Evolutionary conservation across 2,329 filamentous ascomycete genomes (phyloP), one percentile per base, ranked within the genome.

Genomic region (Escovopsis sp.): DNA sequence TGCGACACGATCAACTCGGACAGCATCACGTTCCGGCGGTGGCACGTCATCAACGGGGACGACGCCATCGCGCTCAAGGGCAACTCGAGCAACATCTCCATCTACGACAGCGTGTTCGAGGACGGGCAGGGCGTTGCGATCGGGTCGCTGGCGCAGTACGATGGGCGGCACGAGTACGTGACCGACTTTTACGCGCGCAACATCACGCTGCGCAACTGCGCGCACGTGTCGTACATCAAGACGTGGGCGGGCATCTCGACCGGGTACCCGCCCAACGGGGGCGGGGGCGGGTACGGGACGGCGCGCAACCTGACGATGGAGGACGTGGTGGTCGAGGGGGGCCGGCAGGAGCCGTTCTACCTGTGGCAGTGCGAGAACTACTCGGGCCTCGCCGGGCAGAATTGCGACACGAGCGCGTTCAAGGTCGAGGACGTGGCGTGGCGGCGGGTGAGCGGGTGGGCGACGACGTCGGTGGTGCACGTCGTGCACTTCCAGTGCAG

Each of bases 141-240:
- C 12, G 74, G 73, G 3, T 72, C 66, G 26, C 70, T 78, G 36
- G 73, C 70, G 0, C 74, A 77, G 55, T 75, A 72, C 46, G 56
- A 65, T 0, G 64, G 58, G 9, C 47, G 53, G 3, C 67, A 60
- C 44, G 70, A 77, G 49, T 64, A 61, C 10, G 61, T 78, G 11
- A 62, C 72, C 49, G 64, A 67, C 43, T 59, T 77, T 33, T 60
- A 57, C 5, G 69, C 62, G 1, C 57, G 61, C 8, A 70, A 75
- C 49, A 62, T 74, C 30, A 59, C 58, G 3, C 65, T 65, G 41
- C 48, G 61, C 39, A 61, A 68, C 44, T 72, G 67, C 4, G 50
- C 62, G 1, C 65, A 73, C 46, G 67, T 62, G 1, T 63, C 61
- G n/a, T 73, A 73, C 48, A 54, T 77, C 45, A 77, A 78, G 59